Evolutionary conservation across 1,284 basidiomycete species (phyloP).

Genomic region (Irpex rosettiformis): DNA sequence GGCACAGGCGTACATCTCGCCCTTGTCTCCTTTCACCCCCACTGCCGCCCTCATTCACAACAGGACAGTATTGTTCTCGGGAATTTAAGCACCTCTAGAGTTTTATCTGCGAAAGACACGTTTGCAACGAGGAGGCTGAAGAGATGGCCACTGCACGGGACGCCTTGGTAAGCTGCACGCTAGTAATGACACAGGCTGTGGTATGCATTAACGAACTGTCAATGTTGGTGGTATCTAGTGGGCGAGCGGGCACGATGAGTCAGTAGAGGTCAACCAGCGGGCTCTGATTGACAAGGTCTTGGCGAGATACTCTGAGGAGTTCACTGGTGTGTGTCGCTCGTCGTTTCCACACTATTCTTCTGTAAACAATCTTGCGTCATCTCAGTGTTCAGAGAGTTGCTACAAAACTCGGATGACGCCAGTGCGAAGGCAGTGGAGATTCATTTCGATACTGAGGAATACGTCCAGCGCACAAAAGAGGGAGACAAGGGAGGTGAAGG

Average conservation of each 20-base stretch:
- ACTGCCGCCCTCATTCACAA: no score
- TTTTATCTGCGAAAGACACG: no score
- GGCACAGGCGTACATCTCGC: no score
- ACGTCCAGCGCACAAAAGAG: constrained; percentile 38
- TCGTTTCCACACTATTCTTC: not conserved
- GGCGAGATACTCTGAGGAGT: constrained; percentile 92
- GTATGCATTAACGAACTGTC: no score
- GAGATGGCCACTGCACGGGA: constrained; percentile 5
- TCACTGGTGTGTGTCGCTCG: constrained; percentile 53
- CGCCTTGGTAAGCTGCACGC: constrained; percentile 1
- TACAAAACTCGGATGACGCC: constrained; percentile 96
- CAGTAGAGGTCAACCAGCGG: constrained; percentile 93
- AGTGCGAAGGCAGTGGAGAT: constrained; percentile 81
- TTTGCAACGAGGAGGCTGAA: no score
- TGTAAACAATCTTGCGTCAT: no score
- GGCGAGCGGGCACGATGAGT: constrained; percentile 73
- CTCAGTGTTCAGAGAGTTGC: constrained; percentile 85
- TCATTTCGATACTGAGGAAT: constrained; percentile 69
- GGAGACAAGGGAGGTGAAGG: constrained; percentile 9
- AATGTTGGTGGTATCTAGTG: constrained; percentile 40
- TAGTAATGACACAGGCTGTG: no score
- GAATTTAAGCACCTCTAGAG: no score
- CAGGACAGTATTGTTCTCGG: no score
- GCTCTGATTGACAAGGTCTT: constrained; percentile 93
- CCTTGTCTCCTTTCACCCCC: no score